Base-by-base conservation (phyloP, 1,139 yeast genomes). In the Scheffersomyces quercinus region DNA sequence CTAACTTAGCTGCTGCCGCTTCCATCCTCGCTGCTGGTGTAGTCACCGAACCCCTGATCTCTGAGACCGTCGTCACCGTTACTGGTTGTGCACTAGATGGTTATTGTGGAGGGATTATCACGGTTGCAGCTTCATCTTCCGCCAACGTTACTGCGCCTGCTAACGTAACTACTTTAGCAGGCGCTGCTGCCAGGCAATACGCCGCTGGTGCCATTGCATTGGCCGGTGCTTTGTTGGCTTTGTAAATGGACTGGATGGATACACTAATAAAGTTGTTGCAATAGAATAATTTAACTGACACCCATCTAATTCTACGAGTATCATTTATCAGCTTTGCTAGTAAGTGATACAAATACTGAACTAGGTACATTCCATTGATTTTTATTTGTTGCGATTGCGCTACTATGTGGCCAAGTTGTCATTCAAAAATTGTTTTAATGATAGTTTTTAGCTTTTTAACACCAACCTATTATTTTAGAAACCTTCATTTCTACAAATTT, bases 181-280 rank as follows among this genome's bases (percentile, higher is more conserved):
- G 67, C 66, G 62, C 56, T 47, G 62, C 53, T 44, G 51, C 49
- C 52, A 59, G 52, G 56, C 53, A 54, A 47, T 56, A 43, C 60
- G 67, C 63, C 44, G 75, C 68, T 53, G 79, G 77, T 70, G 73
- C 70, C 58, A 77, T 71, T 58, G 78, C 75, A 58, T 60, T 73
- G 58, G 79, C 78, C 48, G 78, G 77, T 70, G 78, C 77, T 67
- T 70, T 73, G 62, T 71, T 73, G 62, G 77, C 77, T 67, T 71
- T 73, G 64, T 73, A 73, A 72, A 65, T 46, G 45, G 34, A 31
- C 16, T 31, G 14, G 14, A 31, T 31, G 34, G 24, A 20, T 20
- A 20, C 7, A 20, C n/a, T n/a, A n/a, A n/a, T n/a, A n/a, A n/a
- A n/a, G n/a, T n/a, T n/a, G n/a, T n/a, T n/a, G n/a, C n/a, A n/a